Base-by-base conservation (phyloP, 202 grass and related monocot species). In the Schoenoplectus tabernaemontani region DNA sequence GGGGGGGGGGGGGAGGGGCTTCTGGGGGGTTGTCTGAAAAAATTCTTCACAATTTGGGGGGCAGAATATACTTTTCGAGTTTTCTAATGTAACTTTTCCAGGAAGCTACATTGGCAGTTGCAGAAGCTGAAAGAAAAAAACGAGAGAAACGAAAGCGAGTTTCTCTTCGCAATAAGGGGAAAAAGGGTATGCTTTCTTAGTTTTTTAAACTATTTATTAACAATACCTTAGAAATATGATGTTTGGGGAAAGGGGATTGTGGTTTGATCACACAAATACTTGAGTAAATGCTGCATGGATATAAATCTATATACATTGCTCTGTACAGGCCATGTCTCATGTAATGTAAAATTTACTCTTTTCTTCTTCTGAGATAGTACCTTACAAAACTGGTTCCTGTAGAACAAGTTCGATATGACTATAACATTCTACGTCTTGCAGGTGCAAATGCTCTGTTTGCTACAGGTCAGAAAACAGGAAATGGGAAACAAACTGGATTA, bases 91-190 rank as follows among this genome's bases (percentile, higher is more conserved):
- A 38, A 39, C 64, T 39, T 69, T 83, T 86, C 56, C 77, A 99
- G 91, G 96, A 99, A 86, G 96, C 86, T 87, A 86, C 88, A 9
- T 67, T 82, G 77, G 90, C 86, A 73, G 83, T 93, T 90, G 85
- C 84, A 85, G 92, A 88, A 80, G 88, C 81, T 83, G 90, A 89
- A 74, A 92, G 85, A 92, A 99, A 91, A 83, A 93, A 85, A 84
- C 89, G 85, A 80, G 90, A 86, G 37, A 90, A 86, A 85, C 70
- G 69, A 77, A 95, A 94, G 33, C 64, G 66, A 41, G 65, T 57
- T 5, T 84, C 82, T 86, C 77, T 90, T 39, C 56, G 60, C 85
- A 82, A 71, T 58, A 85, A 85, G 71, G 82, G 77, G 82, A 89
- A 83, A 83, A 88, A 79, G 80, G 84, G 86, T 87, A 97, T 78